Evolutionary conservation across 1,284 basidiomycete genomes (phyloP), one percentile per base, ranked within the genome.

Genomic region (Ceraceosorus bombacis): DNA sequence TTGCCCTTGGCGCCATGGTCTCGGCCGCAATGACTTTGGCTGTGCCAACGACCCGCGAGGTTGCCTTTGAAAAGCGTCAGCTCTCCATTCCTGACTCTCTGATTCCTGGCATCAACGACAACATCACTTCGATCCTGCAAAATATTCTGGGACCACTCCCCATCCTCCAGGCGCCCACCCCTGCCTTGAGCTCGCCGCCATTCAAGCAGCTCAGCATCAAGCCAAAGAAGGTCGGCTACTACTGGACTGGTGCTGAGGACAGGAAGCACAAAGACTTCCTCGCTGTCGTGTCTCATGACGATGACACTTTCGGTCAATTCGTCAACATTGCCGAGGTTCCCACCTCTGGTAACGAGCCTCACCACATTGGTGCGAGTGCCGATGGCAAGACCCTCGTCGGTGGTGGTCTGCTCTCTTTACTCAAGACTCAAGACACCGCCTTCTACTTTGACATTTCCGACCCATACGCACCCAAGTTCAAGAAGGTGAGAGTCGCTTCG

Each of bases 321-420:
- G 46, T 48, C 46, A 15, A 48, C 46, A 48, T 48, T 48, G 46
- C 46, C 46, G 46, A 48, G 46, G 46, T 48, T 12, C 46, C 46
- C 46, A 48, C 46, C 12, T 48, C 46, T 12, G 46, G 46, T 15
- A 48, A 48, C 46, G 46, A 48, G 46, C 46, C 46, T 15, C 46
- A 48, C 46, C 46, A 48, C 15, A 15, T 48, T 3, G 46, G 46
- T 15, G 46, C 46, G 12, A 12, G 12, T 12, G 46, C 46, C 46
- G 46, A 48, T 3, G 46, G 46, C 46, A 48, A 48, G 46, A 48
- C 46, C 46, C 12, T 48, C 46, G 46, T 48, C 46, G 46, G 46
- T 48, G 46, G 46, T 15, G 46, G 46, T 15, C 46, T 48, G 12
- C 46, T 48, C 46, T 48, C 46, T 12, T 3, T 48, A 12, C 46